Conservation (phyloP, 2,329 filamentous ascomycete species). For the Trichoderma sp. region DNA sequence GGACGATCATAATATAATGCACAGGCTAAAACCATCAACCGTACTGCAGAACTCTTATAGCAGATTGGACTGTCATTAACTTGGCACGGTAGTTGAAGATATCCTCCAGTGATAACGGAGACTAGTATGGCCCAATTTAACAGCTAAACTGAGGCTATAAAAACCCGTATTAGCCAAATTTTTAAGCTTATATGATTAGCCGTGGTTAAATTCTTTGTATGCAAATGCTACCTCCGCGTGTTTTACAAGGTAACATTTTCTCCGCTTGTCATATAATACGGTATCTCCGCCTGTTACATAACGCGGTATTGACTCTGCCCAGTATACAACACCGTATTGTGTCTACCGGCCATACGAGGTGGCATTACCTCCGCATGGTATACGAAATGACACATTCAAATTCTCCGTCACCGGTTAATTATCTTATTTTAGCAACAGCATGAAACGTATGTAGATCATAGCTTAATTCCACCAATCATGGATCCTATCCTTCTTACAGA, state of each 20-base stretch:
- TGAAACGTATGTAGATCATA: neutral
- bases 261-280: neutral
- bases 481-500: neutral
- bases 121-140: neutral
- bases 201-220: neutral
- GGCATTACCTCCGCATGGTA: neutral
- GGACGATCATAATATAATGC: neutral
- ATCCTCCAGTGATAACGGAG: neutral
- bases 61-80: neutral
- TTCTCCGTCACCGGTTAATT: slow-evolving; percentile 3
- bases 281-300: neutral
- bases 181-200: slow-evolving; percentile 6
- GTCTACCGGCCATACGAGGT: neutral
- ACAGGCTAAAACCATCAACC: neutral
- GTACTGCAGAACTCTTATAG: neutral
- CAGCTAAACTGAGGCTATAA: neutral
- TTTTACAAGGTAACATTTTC: neutral
- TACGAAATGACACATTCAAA: neutral
- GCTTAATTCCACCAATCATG: neutral
- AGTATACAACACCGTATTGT: neutral
- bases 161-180: neutral
- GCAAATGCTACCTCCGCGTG: neutral
- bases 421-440: neutral
- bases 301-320: neutral
- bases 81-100: neutral